Conservation (phyloP, 495 filamentous ascomycete species). For the Penicillium herquei region DNA sequence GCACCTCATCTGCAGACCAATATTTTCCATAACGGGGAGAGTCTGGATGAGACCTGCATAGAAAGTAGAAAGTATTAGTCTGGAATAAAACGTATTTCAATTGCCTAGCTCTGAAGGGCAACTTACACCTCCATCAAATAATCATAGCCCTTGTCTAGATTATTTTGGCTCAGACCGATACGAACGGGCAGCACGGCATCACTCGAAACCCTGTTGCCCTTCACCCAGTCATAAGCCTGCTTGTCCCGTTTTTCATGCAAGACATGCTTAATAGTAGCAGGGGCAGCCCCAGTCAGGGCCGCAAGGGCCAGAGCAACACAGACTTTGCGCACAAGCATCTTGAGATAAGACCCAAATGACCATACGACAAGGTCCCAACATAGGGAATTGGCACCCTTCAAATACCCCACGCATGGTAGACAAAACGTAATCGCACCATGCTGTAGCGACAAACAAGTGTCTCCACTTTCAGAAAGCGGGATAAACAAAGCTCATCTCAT, state of each 20-base stretch:
- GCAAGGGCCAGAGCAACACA: constrained; percentile 25
- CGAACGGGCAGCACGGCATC: constrained; percentile 28
- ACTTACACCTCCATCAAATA: constrained; percentile 28
- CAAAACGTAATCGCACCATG: background rate
- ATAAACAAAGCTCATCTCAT: background rate
- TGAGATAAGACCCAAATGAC: background rate
- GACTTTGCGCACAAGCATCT: constrained; percentile 27
- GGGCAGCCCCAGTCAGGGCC: constrained; percentile 27
- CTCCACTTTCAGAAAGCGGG: constrained; percentile 1
- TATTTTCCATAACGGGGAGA: constrained; percentile 63
- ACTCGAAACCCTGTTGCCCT: constrained; percentile 27
- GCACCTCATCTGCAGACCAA: constrained; percentile 55
- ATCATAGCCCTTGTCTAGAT: constrained; percentile 28
- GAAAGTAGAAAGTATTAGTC: constrained; percentile 15
- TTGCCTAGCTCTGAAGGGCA: background rate
- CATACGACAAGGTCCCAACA: background rate
- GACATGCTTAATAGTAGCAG: constrained; percentile 37
- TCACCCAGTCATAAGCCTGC: constrained; percentile 31
- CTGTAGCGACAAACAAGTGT: constrained; percentile 2
- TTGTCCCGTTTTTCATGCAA: constrained; percentile 37
- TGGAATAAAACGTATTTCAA: background rate
- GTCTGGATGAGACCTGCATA: constrained; percentile 60
- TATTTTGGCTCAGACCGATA: constrained; percentile 30
- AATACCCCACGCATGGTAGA: background rate
- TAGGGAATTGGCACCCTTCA: background rate